Evolutionary conservation across 768 basidiomycete genomes (phyloP), one percentile per base, ranked within the genome.

Genomic region (Termitomyces sp.): DNA sequence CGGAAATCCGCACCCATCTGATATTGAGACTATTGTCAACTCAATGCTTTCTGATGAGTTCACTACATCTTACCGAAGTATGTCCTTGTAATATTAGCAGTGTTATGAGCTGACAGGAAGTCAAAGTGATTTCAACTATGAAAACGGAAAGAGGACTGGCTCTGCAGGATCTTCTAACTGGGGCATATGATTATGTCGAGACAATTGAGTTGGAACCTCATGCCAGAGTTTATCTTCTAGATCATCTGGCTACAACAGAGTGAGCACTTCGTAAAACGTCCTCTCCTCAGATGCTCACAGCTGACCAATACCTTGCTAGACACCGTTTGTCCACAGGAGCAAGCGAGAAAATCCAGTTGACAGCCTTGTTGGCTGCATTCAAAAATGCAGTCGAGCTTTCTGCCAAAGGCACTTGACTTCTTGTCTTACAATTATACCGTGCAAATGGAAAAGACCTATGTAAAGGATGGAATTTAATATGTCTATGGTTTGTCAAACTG

Each of bases 11-110:
- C 94, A 98, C 69, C 97, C 97, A 0, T 81, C 84, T 28, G 97
- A 99, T 72, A 93, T 99, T 47, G 93, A 95, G 68, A 82, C 84
- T 12, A 90, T 99, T 42, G 92, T 98, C 33, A 87, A 92, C 61
- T 92, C 90, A 9, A 98, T 99, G 97, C 83, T 98, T 67, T 83
- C 88, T 4, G 94, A 98, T 64, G 94, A 97, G 65, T 98, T 98
- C 63, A 94, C 93, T 1, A 94, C 90, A 0, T 86, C 90, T 18
- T 94, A 94, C 69, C 83, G 86, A 66, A 84, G 92, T 92, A 61
- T 42, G 83, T 70, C 35, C 46, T 32, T 53, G 42, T 30, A 51
- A 42, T 42, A 3, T 56, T 24, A 7, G 7, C 10, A 32, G 16
- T 49, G 57, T 56, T 16, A 46, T 56, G 42, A 24, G 12, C 53